phyloP scores from a whole-genome alignment of 108 stramenopile species.

The Mayamaea pseudoterrestris region DNA sequence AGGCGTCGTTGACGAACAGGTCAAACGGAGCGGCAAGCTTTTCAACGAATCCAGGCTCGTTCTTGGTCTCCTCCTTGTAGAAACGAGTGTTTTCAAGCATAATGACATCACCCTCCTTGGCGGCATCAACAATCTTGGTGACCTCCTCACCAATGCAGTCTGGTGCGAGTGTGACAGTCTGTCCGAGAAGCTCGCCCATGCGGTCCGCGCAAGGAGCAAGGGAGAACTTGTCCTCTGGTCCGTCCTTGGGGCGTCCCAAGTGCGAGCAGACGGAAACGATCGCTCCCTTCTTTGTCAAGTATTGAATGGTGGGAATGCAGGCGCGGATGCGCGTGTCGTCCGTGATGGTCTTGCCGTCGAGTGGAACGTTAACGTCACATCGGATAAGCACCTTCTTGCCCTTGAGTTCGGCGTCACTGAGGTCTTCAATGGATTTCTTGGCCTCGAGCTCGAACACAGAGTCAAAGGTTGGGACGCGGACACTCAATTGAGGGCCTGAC shows the following conservation, averaged over 20 bases:
- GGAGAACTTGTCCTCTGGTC: constrained; percentile 97
- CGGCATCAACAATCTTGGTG: constrained; percentile 53
- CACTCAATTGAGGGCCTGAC: constrained; percentile 33
- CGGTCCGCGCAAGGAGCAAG: constrained; percentile 91
- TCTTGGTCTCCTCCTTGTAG: constrained; percentile 96
- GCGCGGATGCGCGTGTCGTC: constrained; percentile 99
- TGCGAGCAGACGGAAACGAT: constrained; percentile 97
- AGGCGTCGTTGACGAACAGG: constrained; percentile 98
- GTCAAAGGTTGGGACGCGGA: constrained; percentile 30
- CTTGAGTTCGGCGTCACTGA: constrained; percentile 87
- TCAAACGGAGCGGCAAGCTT: constrained; percentile 90
- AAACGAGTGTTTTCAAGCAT: constrained; percentile 99
- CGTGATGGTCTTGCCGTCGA: constrained; percentile 93
- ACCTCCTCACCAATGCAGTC: constrained; percentile 99
- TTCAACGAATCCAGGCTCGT: constrained; percentile 84
- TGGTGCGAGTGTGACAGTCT: constrained; percentile 79
- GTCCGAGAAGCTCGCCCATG: constrained; percentile 90
- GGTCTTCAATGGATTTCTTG: constrained; percentile 92
- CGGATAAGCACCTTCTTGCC: constrained; percentile 95
- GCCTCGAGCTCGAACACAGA: constrained; percentile 62
- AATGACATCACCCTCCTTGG: constrained; percentile 91
- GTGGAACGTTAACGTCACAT: constrained; percentile 97
- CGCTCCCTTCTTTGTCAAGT: constrained; percentile 95
- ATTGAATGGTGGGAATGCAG: constrained; percentile 97
- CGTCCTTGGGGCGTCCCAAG: constrained; percentile 97